Evolutionary conservation across 352 stramenopile species (phyloP), one percentile per base, ranked within the genome.

Genomic region (Blastocystis sp.): DNA sequence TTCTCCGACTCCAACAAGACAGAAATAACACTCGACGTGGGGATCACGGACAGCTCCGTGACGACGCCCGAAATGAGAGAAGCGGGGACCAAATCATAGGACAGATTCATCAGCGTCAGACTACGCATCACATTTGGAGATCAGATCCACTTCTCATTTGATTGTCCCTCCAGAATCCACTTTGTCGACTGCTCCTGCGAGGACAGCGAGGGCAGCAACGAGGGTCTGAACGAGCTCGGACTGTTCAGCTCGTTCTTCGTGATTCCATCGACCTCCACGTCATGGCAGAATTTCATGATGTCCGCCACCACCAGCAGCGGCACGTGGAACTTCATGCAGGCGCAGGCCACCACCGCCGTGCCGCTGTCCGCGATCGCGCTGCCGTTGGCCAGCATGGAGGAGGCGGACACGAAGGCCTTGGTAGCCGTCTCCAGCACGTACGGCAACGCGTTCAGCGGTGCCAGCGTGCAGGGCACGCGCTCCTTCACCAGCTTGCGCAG

Each of bases 1-100:
- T 91, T 82, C 94, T 93, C 89, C 95, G 92, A 77, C 94, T 87
- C 65, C 61, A 43, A 21, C 48, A 74, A 87, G 59, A 87, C 43
- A n/a, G 65, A 87, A 77, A 52, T n/a, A 10, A 87, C 77, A 87
- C 62, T 77, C 0, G 77, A 78, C 21, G 77, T 45, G 3, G 77
- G 77, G 42, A 87, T 87, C 4, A 87, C 19, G 7, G 77, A 87
- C 11, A 34, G 28, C 52, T 87, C 52, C 40, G 60, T 87, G 9
- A 87, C 62, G 19, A 87, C 69, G 21, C 52, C 77, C 1, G 65
- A 77, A 54, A 87, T 87, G 17, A 87, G 54, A 9, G 38, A 28
- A 10, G 77, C 77, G 9, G 77, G 77, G 6, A 87, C 77, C 62
- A 87, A 77, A 42, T 87, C 77, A 78, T 87, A 87, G 1, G 77